Evolutionary conservation across 2,329 filamentous ascomycete genomes (phyloP), one percentile per base, ranked within the genome.

Genomic region (Tympanopsis confertula): DNA sequence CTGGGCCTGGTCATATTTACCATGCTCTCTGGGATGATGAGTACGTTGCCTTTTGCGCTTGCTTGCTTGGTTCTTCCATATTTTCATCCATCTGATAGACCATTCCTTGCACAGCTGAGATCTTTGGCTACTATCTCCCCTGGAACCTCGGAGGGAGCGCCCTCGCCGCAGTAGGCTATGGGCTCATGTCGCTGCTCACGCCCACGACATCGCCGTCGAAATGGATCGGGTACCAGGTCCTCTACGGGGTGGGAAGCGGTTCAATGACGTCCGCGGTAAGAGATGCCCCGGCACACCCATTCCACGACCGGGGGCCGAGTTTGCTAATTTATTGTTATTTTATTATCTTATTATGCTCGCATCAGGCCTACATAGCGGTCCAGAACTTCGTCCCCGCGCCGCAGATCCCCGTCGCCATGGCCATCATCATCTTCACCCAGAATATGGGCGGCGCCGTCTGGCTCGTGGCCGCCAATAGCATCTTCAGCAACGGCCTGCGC

Each of bases 171-270:
- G 44, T 68, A 13, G 63, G 61, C 3, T 49, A 58, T 14, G 65
- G 64, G 10, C 50, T 67, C 2, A 42, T 68, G 17, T 67, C 64
- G 41, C 56, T 54, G 4, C 52, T 69, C 3, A 51, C 59, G 5
- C 45, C 59, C 5, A 43, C 55, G 36, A 61, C 63, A 3, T 44
- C 54, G 3, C 55, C 57, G 1, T 62, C 52, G 10, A 55, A 57
- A 28, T 72, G 68, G 68, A 67, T 73, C 32, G 69, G 68, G 4
- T 74, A 68, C 46, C 68, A 74, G 51, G 56, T 72, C 13, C 40
- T 74, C 17, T 53, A 56, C 4, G 66, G 66, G 2, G 41, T 61
- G 1, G 65, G 63, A 0, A 49, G 61, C 3, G 67, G 67, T 22
- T 42, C 39, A 20, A 43, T 42, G 5, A 30, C 48, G 24, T 45